Evolutionary conservation across 192 early-diverging fungal species (phyloP).

Genomic region (Coemansia sp.): DNA sequence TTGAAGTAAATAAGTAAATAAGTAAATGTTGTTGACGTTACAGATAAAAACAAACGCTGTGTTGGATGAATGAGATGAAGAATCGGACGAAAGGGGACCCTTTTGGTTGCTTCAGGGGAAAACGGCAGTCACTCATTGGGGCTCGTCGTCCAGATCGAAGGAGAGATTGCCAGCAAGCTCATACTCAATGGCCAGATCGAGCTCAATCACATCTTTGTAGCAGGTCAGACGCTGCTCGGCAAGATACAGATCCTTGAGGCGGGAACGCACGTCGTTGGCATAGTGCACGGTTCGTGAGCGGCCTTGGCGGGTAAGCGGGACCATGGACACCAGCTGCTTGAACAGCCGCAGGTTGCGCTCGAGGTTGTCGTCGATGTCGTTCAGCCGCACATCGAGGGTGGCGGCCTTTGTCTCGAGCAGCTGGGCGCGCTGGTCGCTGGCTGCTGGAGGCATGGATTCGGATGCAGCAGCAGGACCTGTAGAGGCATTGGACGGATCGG

Average conservation of each 20-base stretch:
- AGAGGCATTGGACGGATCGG: not conserved
- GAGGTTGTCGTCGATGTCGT: conserved; percentile 53
- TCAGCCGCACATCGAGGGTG: conserved; percentile 56
- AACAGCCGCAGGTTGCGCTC: conserved; percentile 61
- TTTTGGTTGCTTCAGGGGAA: no score
- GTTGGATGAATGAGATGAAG: no score
- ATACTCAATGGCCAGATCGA: conserved; percentile 57
- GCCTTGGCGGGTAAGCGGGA: conserved; percentile 69
- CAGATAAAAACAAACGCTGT: no score
- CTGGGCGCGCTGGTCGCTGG: conserved; percentile 24
- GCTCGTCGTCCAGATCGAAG: not conserved
- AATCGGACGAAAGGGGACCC: no score
- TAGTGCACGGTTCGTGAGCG: conserved; percentile 59
- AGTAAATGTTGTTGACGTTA: no score
- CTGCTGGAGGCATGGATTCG: not conserved
- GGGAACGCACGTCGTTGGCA: conserved; percentile 46
- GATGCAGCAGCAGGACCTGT: not conserved
- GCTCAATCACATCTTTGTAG: conserved; percentile 70
- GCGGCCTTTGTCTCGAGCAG: conserved; percentile 51
- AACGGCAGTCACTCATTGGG: not conserved
- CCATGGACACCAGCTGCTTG: conserved; percentile 66
- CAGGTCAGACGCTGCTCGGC: conserved; percentile 66
- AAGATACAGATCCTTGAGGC: conserved; percentile 60
- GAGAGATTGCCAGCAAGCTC: conserved; percentile 26
- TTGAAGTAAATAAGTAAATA: no score